Evolutionary conservation across 805 yeast species (phyloP).

Genomic region (Metschnikowia lochheadii): DNA sequence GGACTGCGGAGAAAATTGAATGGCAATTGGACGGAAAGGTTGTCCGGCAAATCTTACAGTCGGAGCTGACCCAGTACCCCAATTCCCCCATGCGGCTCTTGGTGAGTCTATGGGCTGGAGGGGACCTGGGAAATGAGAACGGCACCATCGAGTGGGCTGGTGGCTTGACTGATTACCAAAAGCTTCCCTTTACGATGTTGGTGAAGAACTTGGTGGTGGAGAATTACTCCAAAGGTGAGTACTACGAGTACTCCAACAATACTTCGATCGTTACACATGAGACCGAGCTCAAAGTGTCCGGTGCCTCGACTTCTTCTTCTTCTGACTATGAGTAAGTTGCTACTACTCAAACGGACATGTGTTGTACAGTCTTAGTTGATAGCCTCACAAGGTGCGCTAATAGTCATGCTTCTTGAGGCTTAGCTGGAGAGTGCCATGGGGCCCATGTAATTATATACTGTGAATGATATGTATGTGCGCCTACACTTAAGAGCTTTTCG

Average conservation of each 20-base stretch:
- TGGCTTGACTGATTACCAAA: slow-evolving; percentile 29
- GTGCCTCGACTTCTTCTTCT: too few species aligned
- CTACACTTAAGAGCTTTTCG: too few species aligned
- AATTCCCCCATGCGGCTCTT: slow-evolving; percentile 33
- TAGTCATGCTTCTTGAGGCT: background rate
- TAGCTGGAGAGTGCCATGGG: background rate
- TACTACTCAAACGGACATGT: background rate
- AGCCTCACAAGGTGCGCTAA: background rate
- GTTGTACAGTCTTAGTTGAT: background rate
- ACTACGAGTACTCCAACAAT: slow-evolving; percentile 27
- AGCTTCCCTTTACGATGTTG: slow-evolving; percentile 32
- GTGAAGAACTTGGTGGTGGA: slow-evolving; percentile 19
- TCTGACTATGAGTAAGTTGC: background rate
- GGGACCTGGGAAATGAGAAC: slow-evolving; percentile 27
- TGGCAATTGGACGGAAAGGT: slow-evolving; percentile 30
- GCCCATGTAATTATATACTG: background rate
- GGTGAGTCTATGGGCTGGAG: slow-evolving; percentile 42
- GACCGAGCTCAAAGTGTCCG: background rate
- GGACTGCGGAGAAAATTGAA: slow-evolving; percentile 30
- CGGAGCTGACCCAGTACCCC: slow-evolving; percentile 25
- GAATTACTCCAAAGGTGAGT: slow-evolving; percentile 29
- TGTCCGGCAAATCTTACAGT: slow-evolving; percentile 22
- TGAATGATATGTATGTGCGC: background rate
- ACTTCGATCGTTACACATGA: background rate
- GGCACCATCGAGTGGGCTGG: slow-evolving; percentile 44